Base-by-base conservation (phyloP, 2,329 filamentous ascomycete species). In the Trichoderma pleuroti region DNA sequence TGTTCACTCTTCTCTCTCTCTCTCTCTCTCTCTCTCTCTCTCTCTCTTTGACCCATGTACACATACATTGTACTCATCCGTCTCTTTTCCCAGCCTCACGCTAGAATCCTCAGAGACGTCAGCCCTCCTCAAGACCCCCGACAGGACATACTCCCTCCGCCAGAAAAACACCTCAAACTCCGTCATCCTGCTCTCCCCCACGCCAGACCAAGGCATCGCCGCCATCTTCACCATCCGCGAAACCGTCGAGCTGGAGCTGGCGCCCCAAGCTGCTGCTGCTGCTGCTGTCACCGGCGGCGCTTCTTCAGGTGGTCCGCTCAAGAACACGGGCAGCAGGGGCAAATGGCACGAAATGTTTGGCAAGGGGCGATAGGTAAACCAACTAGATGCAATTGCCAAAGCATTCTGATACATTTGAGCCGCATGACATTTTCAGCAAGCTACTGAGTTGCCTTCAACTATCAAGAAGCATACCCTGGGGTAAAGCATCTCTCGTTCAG, bases 91-190 rank as follows among this genome's bases (percentile, higher is more conserved):
- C 72, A 88, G 85, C 4, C 79, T 87, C 66, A 84, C 80, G 18
- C 80, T 87, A 59, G 82, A 85, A 73, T 83, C 84, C 14, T 86
- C 86, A 24, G 81, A 84, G 26, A 79, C 83, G 1, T 77, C 79
- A 3, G 87, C 88, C 30, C 77, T 89, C 54, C 83, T 91, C 68
- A 85, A 81, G 74, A 84, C 84, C 1, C 84, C 83, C 4, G 78
- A 81, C 67, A 85, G 84, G 74, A 86, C 84, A 18, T 91, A 89
- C 79, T 83, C 84, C 7, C 82, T 91, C 60, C 87, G 86, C 34
- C 89, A 91, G 76, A 91, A 91, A 77, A 91, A 90, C 77, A 90
- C 89, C 0, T 91, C 89, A 59, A 91, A 91, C 76, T 86, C 86
- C n/a, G 82, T 91, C 60, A 86, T 90, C 75, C 77, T 91, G 4